Conservation (phyloP, 192 early-diverging fungal genomes). For the Backusella morwellensis region DNA sequence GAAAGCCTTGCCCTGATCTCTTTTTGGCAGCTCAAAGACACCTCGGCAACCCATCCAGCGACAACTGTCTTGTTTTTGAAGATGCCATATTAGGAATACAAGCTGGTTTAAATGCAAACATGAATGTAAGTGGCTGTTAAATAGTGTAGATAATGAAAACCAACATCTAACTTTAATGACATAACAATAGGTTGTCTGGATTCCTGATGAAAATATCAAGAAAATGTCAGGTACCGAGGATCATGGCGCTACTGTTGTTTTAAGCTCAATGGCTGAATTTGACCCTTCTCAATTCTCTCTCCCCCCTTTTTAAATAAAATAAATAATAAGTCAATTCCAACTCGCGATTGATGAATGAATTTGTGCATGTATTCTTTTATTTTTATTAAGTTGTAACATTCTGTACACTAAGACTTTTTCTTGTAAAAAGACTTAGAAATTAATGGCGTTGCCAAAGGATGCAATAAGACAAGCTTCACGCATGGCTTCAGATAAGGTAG, state of each 20-base stretch:
- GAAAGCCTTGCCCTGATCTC: slow-evolving; percentile 92
- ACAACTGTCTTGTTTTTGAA: slow-evolving; percentile 90
- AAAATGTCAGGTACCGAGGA: slow-evolving; percentile 39
- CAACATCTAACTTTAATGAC: background rate
- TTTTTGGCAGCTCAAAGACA: slow-evolving; percentile 72
- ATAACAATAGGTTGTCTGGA: slow-evolving; percentile 68
- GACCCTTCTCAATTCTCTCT: slow-evolving; percentile 41
- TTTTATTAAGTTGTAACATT: slow-evolving; percentile 10
- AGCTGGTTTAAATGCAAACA: slow-evolving; percentile 77
- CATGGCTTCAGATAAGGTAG: slow-evolving; percentile 96
- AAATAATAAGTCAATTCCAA: background rate
- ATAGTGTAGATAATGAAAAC: background rate
- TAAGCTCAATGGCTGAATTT: slow-evolving; percentile 67
- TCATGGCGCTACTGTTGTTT: slow-evolving; percentile 53
- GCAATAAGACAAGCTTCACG: slow-evolving; percentile 95
- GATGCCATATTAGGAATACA: slow-evolving; percentile 81
- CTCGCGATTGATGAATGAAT: background rate
- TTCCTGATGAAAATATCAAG: slow-evolving; percentile 72
- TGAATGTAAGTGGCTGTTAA: slow-evolving; percentile 53
- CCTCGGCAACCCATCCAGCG: slow-evolving; percentile 47
- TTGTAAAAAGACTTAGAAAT: slow-evolving; percentile 50
- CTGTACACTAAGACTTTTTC: background rate
- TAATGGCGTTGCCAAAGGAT: slow-evolving; percentile 77
- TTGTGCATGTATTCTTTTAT: background rate
- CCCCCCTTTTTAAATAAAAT: background rate